Evolutionary conservation across 805 yeast species (phyloP).

Genomic region (Candida incommunis): DNA sequence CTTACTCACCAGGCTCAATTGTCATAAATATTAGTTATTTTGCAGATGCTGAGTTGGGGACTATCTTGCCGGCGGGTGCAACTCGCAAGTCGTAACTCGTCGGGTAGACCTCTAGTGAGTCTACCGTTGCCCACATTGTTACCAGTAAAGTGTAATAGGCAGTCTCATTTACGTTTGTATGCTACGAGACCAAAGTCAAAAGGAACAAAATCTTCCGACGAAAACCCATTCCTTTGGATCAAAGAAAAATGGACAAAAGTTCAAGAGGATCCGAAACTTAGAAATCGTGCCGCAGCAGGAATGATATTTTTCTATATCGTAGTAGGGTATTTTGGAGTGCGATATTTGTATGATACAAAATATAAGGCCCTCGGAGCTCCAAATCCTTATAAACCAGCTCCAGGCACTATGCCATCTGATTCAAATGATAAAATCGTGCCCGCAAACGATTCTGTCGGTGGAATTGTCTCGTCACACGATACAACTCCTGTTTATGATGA

Average conservation of each 20-base stretch:
- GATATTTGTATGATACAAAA: constrained; percentile 21
- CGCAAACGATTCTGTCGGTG: constrained; percentile 7
- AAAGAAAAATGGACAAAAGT: background rate
- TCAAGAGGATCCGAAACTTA: constrained; percentile 7
- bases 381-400: constrained; percentile 14
- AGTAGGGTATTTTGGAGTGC: constrained; percentile 13
- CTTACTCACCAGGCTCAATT: too few species aligned
- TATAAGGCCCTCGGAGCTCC: constrained; percentile 22
- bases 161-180: background rate
- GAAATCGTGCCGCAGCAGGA: constrained; percentile 9
- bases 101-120: too few species aligned
- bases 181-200: background rate
- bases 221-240: constrained; percentile 1
- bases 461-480: constrained; percentile 59
- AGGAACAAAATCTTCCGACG: background rate
- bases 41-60: too few species aligned
- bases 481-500: constrained; percentile 52
- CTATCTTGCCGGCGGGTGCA: too few species aligned
- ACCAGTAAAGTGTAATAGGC: too few species aligned
- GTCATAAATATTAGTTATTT: too few species aligned
- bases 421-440: constrained; percentile 9
- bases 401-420: background rate
- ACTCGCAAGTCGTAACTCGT: too few species aligned
- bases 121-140: too few species aligned
- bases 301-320: constrained; percentile 11